Base-by-base conservation (phyloP, 148 eudicot species). In the Salicornia ramosissima region DNA sequence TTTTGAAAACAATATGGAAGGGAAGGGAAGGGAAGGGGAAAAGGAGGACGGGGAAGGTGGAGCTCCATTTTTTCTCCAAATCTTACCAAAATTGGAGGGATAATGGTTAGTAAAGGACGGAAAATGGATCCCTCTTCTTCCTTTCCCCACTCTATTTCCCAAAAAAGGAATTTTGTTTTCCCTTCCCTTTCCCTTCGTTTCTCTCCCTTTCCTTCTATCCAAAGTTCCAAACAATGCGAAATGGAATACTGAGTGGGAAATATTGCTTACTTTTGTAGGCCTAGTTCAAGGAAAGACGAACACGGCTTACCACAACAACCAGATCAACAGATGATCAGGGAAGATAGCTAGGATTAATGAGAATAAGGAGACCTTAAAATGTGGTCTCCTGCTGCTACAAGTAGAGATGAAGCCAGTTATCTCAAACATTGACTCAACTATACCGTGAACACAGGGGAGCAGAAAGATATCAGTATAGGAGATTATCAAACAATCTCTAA, bases 341-440 rank as follows among this genome's bases (percentile, higher is more conserved):
- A 71, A 57, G 58, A 65, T 76, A 58, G 66, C 71, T 49, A 58
- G 75, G 67, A 70, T 76, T 26, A 30, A 71, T 58, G 26, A 66
- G 67, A 66, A 71, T 67, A 66, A 71, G 68, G 71, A 68, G 72
- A 71, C 79, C 54, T 70, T 57, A 68, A 58, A 77, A 77, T 66
- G 75, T 66, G 63, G 75, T 71, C 72, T 71, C 75, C 75, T 65
- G 42, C n/a, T 40, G 40, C 65, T 65, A 71, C 34, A 64, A 24
- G 67, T 51, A 30, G 49, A 56, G 49, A 56, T 56, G 66, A 59
- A 71, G 68, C 67, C 50, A 29, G 22, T 65, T 54, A 65, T 70
- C 61, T 19, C 31, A 36, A 46, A 21, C 66, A 49, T 67, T 14
- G 46, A 46, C 24, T 46, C 43, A 29, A 58, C 30, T 42, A 33